Evolutionary conservation across 2,329 filamentous ascomycete genomes (phyloP), one percentile per base, ranked within the genome.

Genomic region (Rhynchosporium graminicola): DNA sequence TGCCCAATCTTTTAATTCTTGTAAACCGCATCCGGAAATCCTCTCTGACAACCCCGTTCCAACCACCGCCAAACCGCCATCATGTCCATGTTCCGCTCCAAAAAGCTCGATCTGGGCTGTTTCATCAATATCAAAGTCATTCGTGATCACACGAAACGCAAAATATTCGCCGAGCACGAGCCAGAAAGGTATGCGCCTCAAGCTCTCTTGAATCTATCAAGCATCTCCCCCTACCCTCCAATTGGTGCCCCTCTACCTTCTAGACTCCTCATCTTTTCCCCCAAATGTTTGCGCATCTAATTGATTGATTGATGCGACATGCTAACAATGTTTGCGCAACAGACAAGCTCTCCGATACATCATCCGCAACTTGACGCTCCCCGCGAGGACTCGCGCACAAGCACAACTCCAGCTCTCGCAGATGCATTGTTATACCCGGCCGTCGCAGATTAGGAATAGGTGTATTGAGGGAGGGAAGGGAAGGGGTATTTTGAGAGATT

Each of bases 81-180:
- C 67, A 91, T 91, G 88, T 88, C 91, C 54, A 90, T 93, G 80
- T 97, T 97, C 79, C 84, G 92, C 71, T 83, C 92, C 38, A 96
- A 96, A 79, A 93, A 88, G 82, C 87, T 97, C 70, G 92, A 98
- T 71, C 80, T 98, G 70, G 88, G 90, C 76, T 91, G 91, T 75
- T 97, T 90, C 74, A 78, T 96, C 79, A 97, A 97, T 74, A 86
- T 89, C 76, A 88, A 89, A 69, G 85, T 91, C 69, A 89, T 99
- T 75, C 91, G 95, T 72, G 95, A 99, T 78, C 92, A 98, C 80
- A 93, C 92, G 60, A 99, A 98, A 85, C 90, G 95, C 73, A 94
- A 96, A 80, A 91, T 92, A 63, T 97, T 93, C 73, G 90, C 89
- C 74, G 83, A 92, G 75, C 81, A 89, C 74, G 95, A 99, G 80